Evolutionary conservation across 2,329 filamentous ascomycete species (phyloP), one percentile per base, ranked within the genome.

Genomic region (Scortechinia acanthostroma): DNA sequence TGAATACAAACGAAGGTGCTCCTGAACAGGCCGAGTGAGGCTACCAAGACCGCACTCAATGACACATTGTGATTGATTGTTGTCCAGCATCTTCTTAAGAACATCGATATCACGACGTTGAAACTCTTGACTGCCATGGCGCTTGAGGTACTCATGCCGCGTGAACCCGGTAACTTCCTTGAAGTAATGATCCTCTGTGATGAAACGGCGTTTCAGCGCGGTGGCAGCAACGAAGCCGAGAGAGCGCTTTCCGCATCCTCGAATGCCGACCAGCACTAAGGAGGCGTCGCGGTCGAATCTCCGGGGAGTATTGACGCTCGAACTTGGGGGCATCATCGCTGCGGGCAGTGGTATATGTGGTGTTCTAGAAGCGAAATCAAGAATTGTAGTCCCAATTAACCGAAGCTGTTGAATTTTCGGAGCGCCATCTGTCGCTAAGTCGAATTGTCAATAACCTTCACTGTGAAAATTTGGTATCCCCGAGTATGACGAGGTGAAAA

Each of bases 201-300:
- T 71, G 3, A 88, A 69, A 40, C 81, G 77, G 43, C 81, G 72
- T 22, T 77, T 76, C 45, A 84, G 76, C 50, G 83, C 77, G 42
- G 80, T 80, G 1, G 84, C 83, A 14, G 83, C 80, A 49, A 89
- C 85, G 49, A 89, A 80, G 5, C 81, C 85, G 21, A 89, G 66
- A 16, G 82, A 86, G 30, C 81, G 79, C 59, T 88, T 88, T 5
- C 85, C 85, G 4, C 81, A 80, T 16, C 85, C 84, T 23, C 80
- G 77, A 48, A 85, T 80, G 20, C 85, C 85, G 21, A 88, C 74
- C 37, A 89, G 67, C 19, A 88, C 77, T 45, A 89, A 77, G 1
- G 84, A 86, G 6, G 82, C 78, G 60, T 84, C 73, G 1, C 69
- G 59, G 16, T 72, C 64, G 53, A 83, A 85, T 30, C n/a, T 30